Percentiles rank a stretch among this genome's conserved stretches.
phyloP scores from a whole-genome alignment of 2,329 filamentous ascomycete genomes.

The Dactylellina cionopaga region DNA sequence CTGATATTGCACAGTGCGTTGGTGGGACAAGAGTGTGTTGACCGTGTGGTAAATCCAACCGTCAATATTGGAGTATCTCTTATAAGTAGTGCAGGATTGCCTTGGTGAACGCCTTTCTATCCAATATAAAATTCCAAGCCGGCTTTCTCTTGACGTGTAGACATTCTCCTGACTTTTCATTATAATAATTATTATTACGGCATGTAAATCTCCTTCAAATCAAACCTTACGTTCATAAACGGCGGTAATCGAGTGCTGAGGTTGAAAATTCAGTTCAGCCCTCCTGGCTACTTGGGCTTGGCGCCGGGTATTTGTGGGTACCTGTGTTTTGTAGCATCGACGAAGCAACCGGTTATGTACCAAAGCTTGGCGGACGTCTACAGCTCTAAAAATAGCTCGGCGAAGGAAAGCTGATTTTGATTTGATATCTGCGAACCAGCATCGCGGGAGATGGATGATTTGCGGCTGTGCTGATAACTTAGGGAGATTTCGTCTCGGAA shows the following conservation, averaged over 20 bases:
- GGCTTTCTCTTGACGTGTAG: too few species aligned
- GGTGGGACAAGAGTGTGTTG: too few species aligned
- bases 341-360: not conserved
- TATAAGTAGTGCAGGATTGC: too few species aligned
- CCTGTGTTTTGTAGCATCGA: slow-evolving; percentile 12
- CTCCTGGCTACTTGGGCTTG: slow-evolving; percentile 32
- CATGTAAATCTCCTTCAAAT: not conserved
- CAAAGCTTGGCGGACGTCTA: slow-evolving; percentile 47
- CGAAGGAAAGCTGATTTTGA: slow-evolving; percentile 40
- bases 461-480: slow-evolving; percentile 47
- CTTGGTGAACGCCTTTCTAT: too few species aligned
- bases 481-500: slow-evolving; percentile 12
- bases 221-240: too few species aligned
- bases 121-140: too few species aligned
- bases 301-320: too few species aligned
- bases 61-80: too few species aligned
- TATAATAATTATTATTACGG: not conserved
- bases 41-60: too few species aligned
- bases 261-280: too few species aligned
- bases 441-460: slow-evolving; percentile 11
- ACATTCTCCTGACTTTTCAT: not conserved
- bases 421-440: slow-evolving; percentile 40
- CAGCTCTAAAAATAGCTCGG: slow-evolving; percentile 45
- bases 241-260: too few species aligned
- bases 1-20: too few species aligned